Base-by-base conservation (phyloP, 164 flowering plant genomes). In the Paratinospora sagittata region DNA sequence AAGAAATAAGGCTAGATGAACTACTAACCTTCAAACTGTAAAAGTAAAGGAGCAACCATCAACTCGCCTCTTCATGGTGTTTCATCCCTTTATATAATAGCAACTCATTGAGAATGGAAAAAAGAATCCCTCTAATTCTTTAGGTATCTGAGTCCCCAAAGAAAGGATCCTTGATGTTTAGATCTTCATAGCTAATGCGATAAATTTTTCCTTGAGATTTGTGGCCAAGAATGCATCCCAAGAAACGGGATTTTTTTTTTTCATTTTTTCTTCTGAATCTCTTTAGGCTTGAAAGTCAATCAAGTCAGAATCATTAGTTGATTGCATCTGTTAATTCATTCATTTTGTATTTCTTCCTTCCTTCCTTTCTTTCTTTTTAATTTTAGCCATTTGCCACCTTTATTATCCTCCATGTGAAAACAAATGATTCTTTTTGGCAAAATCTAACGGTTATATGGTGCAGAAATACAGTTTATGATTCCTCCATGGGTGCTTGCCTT, bases 401-500 rank as follows among this genome's bases (percentile, higher is more conserved):
- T 21, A 55, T 55, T 55, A 23, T 55, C 61, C 61, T 55, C 6
- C 61, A n/a, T n/a, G 24, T 55, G 61, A 55, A 8, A 55, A 55
- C 6, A 19, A 52, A 4, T 68, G 19, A 33, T 33, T 27, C 17
- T 52, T 27, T 68, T 52, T 0, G 41, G 14, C 34, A 30, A 23
- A 9, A 52, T 14, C 69, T 69, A 33, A 45, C 71, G 52, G 63
- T 65, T 23, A 74, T 75, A 47, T 64, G 55, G 79, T 81, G 81
- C 95, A 96, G 99, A 78, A 85, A 77, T 65, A 21, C 63, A 61
- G 83, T 36, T 37, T 96, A 91, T 82, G 98, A 96, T 84, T 81
- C 95, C 43, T 84, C 89, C 71, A 69, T 96, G 41, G 98, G 96
- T 60, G 75, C 80, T 81, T 91, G 99, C 79, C 93, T 96, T 68